Conservation (phyloP, 495 filamentous ascomycete genomes). For the Articulospora tetracladia region DNA sequence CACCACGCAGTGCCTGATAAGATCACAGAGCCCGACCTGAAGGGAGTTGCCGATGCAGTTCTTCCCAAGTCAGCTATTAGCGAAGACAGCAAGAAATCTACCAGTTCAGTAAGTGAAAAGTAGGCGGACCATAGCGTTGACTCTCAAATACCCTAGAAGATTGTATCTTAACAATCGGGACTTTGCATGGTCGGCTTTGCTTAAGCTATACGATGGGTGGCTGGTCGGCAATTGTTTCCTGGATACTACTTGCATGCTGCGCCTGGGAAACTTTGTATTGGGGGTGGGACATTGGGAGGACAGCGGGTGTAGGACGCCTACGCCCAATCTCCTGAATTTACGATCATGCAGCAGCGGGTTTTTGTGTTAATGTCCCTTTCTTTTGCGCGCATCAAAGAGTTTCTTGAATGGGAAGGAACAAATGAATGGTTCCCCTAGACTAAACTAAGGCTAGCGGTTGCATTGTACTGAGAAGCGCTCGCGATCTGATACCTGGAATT, state of each 20-base stretch:
- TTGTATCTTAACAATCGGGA: not conserved
- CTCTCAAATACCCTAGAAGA: not conserved
- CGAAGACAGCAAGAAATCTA: not conserved
- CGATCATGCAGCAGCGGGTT: slow-evolving; percentile 26
- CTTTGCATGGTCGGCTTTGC: not conserved
- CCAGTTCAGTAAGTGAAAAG: no score
- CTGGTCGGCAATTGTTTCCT: not conserved
- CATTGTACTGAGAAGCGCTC: slow-evolving; percentile 20
- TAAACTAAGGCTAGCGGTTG: slow-evolving; percentile 6
- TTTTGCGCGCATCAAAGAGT: slow-evolving; percentile 23
- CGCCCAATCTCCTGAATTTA: slow-evolving; percentile 17
- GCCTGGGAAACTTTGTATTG: not conserved
- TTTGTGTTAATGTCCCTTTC: slow-evolving; percentile 12
- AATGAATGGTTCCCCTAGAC: slow-evolving; percentile 18
- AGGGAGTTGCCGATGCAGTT: slow-evolving; percentile 10
- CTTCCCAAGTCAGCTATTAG: slow-evolving; percentile 5
- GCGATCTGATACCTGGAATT: slow-evolving; percentile 23
- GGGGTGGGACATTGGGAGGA: no score
- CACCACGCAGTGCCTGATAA: slow-evolving; percentile 14
- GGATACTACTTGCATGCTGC: no score
- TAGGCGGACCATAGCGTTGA: no score
- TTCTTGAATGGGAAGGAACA: slow-evolving; percentile 9
- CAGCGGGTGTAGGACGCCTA: not conserved
- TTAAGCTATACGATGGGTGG: no score
- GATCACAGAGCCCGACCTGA: slow-evolving; percentile 5